A percentile compares a stretch with the other conserved stretches of the same genome.
Conservation (phyloP, 2,329 filamentous ascomycete species). For the Paracoccidioides lutzii region DNA sequence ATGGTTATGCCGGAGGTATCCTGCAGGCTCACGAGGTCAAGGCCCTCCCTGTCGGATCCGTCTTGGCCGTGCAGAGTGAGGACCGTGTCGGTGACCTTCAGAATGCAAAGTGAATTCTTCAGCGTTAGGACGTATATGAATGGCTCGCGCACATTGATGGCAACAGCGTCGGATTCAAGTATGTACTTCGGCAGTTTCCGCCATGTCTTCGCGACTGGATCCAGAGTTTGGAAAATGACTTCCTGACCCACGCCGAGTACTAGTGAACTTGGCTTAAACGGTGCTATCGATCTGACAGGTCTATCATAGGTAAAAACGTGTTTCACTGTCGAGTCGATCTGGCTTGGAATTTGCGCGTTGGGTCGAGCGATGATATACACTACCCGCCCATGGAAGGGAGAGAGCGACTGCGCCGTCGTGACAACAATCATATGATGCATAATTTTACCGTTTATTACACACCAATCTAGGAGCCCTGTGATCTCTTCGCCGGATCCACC, state of each 20-base stretch:
- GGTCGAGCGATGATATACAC: slow-evolving; percentile 27
- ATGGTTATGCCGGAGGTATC: slow-evolving; percentile 34
- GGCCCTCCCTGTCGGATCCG: slow-evolving; percentile 19
- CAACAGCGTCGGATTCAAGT: slow-evolving; percentile 38
- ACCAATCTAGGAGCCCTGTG: slow-evolving; percentile 32
- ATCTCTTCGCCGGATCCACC: slow-evolving; percentile 29
- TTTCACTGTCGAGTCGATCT: slow-evolving; percentile 24
- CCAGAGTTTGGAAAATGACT: slow-evolving; percentile 32
- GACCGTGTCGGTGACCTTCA: slow-evolving; percentile 27
- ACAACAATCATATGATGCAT: slow-evolving; percentile 30
- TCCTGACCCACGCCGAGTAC: slow-evolving; percentile 35
- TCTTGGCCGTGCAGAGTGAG: slow-evolving; percentile 25
- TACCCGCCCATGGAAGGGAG: slow-evolving; percentile 22
- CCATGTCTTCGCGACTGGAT: slow-evolving; percentile 31
- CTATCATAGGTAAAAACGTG: slow-evolving; percentile 24
- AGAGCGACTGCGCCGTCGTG: slow-evolving; percentile 23
- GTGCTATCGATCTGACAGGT: slow-evolving; percentile 44
- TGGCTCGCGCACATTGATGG: slow-evolving; percentile 35
- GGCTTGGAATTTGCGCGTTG: slow-evolving; percentile 14
- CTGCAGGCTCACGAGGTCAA: slow-evolving; percentile 29
- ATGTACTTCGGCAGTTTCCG: slow-evolving; percentile 25
- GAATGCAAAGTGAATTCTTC: slow-evolving; percentile 40
- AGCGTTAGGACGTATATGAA: slow-evolving; percentile 44
- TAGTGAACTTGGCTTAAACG: slow-evolving; percentile 31
- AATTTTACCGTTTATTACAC: slow-evolving; percentile 22